Base-by-base conservation (phyloP, 2,329 filamentous ascomycete species). In the Microdochium bolleyi region DNA sequence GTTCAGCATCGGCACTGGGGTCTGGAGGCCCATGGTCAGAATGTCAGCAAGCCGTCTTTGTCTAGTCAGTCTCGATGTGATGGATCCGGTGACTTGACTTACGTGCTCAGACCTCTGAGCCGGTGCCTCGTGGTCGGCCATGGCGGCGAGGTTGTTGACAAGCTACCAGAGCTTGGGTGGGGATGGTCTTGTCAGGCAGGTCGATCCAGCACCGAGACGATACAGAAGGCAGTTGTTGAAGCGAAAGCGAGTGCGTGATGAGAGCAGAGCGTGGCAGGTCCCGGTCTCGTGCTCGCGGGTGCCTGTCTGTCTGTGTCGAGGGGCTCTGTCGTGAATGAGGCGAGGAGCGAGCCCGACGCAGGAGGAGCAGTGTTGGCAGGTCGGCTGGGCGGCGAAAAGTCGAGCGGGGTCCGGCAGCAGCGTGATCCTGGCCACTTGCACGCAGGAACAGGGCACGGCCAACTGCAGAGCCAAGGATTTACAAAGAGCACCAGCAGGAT, bases 1-100 rank as follows among this genome's bases (percentile, higher is more conserved):
- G 52, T 61, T 59, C 53, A 63, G 55, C 53, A 62, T 57, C 32
- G 58, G 51, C 48, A 56, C 62, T 27, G 62, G 56, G 49, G 54
- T 54, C 63, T 67, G 61, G 55, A 58, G n/a, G 21, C 27, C 5
- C 27, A 30, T 30, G 41, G 41, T 4, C 21, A 46, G 9, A 19
- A 46, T 41, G 37, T 41, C n/a, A 41, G 37, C 7, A n/a, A 41
- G 19, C n/a, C 5, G 37, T 16, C 19, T 5, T n/a, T 10, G 37
- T n/a, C 16, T 10, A n/a, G 37, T 5, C 10, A 10, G 13, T 19
- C 5, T 41, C 7, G 19, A 19, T 19, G 13, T 4, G 7, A 30
- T 30, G 13, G 7, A 41, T 41, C 19, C 7, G 4, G 7, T 16
- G 37, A 7, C 37, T 41, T 16, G 19, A 46, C 41, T 46, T 46